Conservation (phyloP, 2,329 filamentous ascomycete species). For the Arthroderma uncinatum region DNA sequence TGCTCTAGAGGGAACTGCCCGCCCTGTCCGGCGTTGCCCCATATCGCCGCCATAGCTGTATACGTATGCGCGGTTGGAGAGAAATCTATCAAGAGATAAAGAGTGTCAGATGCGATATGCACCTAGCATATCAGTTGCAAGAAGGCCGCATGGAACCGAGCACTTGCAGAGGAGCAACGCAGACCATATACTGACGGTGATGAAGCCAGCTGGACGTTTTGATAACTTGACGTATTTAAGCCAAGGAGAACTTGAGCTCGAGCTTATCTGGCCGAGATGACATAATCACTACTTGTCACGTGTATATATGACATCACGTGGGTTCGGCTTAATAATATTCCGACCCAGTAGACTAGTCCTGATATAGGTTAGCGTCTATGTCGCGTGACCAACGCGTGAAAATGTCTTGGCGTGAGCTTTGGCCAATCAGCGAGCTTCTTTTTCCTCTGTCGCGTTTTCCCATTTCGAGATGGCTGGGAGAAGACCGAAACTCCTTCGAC, state of each 20-base stretch:
- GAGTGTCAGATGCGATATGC: neutral
- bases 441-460: neutral
- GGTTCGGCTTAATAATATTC: constrained; percentile 2
- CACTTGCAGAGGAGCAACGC: neutral
- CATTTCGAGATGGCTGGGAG: constrained; percentile 6
- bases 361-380: neutral
- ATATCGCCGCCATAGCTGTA: constrained; percentile 34
- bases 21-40: constrained; percentile 35
- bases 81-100: neutral
- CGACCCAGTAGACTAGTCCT: neutral
- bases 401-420: neutral
- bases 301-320: neutral
- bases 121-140: neutral
- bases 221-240: neutral
- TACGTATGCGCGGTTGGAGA: neutral
- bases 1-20: constrained; percentile 72
- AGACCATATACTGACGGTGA: neutral
- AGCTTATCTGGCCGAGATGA: constrained; percentile 6
- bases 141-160: neutral
- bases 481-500: neutral
- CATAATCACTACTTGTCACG: neutral
- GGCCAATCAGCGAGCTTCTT: neutral
- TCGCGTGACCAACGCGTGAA: constrained; percentile 4
- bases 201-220: neutral
- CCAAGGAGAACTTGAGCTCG: neutral